Percentiles rank a stretch among this genome's conserved stretches.
Conservation (phyloP, 1,284 basidiomycete genomes). For the Ceratobasidium sp. region DNA sequence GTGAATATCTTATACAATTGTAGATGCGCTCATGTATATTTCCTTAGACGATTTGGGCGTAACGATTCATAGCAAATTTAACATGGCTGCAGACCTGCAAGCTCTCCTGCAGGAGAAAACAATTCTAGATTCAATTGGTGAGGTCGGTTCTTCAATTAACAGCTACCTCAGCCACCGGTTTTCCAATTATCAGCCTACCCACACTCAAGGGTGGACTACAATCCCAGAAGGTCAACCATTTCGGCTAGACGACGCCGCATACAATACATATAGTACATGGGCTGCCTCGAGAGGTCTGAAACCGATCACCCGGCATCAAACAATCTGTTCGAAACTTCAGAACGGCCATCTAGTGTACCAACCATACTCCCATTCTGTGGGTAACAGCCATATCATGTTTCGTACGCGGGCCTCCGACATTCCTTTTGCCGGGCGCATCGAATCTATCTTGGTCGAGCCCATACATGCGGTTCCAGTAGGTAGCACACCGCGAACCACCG, state of each 20-base stretch:
- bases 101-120: background rate
- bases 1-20: background rate
- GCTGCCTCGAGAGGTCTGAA: background rate
- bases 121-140: background rate
- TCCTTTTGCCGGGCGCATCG: background rate
- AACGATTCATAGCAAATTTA: background rate
- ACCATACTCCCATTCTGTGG: background rate
- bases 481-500: background rate
- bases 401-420: background rate
- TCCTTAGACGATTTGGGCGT: background rate
- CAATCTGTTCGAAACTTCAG: background rate
- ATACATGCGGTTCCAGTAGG: background rate
- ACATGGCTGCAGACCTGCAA: conserved; percentile 1
- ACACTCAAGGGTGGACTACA: background rate
- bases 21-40: background rate
- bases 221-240: background rate
- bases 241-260: background rate
- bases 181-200: background rate
- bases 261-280: background rate
- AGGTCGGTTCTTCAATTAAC: background rate
- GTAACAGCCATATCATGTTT: background rate
- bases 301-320: background rate
- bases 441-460: background rate
- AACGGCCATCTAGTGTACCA: background rate
- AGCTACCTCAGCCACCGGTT: background rate